Evolutionary conservation across 352 stramenopile species (phyloP), one percentile per base, ranked within the genome.

Genomic region (Globisporangium viniferum): DNA sequence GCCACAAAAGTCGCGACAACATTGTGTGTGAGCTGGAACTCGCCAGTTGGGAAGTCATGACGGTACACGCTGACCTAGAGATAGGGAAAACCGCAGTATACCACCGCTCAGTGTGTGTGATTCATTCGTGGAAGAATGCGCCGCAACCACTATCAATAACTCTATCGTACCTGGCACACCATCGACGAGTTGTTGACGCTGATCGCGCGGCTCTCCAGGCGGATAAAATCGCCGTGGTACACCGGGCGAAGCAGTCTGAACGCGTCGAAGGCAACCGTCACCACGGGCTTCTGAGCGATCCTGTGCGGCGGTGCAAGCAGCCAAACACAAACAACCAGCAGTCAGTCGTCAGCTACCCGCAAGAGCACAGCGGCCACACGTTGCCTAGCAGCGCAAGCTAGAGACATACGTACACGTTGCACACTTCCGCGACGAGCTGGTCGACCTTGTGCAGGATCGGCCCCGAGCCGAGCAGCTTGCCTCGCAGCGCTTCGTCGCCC

Each of bases 401-500:
- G 29, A 7, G 20, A 24, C 15, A 12, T 35, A 65, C 65, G 58
- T 31, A 70, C 66, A 71, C 67, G 49, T 51, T 54, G 54, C 67
- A 69, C 24, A 82, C 74, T 53, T 74, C 71, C 14, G 77, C 73
- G 8, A 72, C 75, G 51, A 87, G 73, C 39, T 74, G 72, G 61
- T 85, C 77, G 58, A 88, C 77, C 62, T 77, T 76, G 67, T 84
- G 77, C 58, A 88, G 67, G 41, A 88, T 76, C 31, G 76, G 80
- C 2, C 80, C 80, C 14, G 79, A 81, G 36, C 80, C 78, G 8
- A 88, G 69, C 62, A 80, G 27, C 53, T 84, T 81, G 54, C 80
- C 80, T 44, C 78, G 76, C 62, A 86, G 73, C 31, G 75, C 71
- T 33, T 86, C 80, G 53, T 82, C 72, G 18, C 80, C 78, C 80